These are phyloP conservation scores for Phylloporus scabripes DNA, from an alignment of 768 basidiomycete genomes.

Conservation along the genomic window DNA sequence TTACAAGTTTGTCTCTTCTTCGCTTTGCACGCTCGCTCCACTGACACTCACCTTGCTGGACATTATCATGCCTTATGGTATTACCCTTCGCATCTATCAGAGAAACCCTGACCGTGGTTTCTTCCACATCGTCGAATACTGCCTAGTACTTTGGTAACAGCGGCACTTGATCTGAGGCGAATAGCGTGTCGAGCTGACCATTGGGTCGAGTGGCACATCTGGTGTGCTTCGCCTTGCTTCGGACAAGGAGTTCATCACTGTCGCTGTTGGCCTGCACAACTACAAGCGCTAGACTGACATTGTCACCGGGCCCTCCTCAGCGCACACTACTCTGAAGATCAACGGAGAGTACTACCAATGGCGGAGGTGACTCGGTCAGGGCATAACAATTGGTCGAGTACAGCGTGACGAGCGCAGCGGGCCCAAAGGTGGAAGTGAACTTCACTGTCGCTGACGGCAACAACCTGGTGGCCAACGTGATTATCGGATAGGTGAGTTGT, in stretches of 20 bases:
- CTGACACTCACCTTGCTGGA: neutral
- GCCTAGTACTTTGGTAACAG: constrained; percentile 4
- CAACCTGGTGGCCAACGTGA: constrained; percentile 4
- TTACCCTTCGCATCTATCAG: constrained; percentile 2
- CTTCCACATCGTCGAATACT: constrained; percentile 3
- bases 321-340: constrained; percentile 20
- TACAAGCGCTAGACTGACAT: constrained; percentile 8
- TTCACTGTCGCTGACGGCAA: constrained; percentile 7
- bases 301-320: neutral
- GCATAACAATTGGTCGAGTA: constrained; percentile 6
- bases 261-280: constrained; percentile 37
- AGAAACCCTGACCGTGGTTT: constrained; percentile 1
- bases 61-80: constrained; percentile 9
- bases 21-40: neutral
- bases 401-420: constrained; percentile 3
- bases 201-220: neutral
- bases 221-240: constrained; percentile 27
- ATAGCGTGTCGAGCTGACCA: neutral
- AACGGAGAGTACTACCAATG: constrained; percentile 27
- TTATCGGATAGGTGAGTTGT: constrained; percentile 4
- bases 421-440: neutral
- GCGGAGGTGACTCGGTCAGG: constrained; percentile 1
- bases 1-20: constrained; percentile 2
- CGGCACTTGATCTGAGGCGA: constrained; percentile 29
- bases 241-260: constrained; percentile 27